Conservation (phyloP, 2,329 filamentous ascomycete species). For the Helicocarpus griseus region DNA sequence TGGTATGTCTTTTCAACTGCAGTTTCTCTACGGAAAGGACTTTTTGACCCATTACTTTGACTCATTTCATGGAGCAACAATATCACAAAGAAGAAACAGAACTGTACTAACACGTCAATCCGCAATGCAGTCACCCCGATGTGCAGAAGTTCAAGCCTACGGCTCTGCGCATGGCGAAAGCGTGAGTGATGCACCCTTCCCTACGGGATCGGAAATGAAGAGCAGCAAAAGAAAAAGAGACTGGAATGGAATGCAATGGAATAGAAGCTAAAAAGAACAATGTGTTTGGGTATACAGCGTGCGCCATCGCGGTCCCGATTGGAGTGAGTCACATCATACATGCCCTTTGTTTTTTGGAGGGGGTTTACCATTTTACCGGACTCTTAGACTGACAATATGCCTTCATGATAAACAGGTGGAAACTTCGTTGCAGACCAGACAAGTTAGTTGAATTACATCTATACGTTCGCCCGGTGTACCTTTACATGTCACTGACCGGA, state of each 20-base stretch:
- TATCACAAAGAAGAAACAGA: not conserved
- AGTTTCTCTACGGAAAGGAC: not conserved
- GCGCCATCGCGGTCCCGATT: conserved; percentile 94
- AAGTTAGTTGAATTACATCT: no score
- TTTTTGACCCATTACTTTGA: no score
- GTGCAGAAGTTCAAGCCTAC: conserved; percentile 94
- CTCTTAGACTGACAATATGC: not conserved
- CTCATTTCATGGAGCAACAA: no score
- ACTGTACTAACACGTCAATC: not conserved
- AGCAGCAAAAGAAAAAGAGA: not conserved
- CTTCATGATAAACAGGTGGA: conserved; percentile 51
- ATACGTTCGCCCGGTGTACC: no score
- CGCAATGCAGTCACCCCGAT: conserved; percentile 61
- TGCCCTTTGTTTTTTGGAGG: not conserved
- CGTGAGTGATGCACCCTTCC: conserved; percentile 49
- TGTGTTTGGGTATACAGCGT: conserved; percentile 49
- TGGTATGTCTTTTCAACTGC: conserved; percentile 47
- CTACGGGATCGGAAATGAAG: not conserved
- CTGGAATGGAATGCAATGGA: not conserved
- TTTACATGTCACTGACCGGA: conserved; percentile 19
- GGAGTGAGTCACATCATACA: conserved; percentile 59
- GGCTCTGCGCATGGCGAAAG: conserved; percentile 85
- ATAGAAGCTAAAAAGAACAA: not conserved
- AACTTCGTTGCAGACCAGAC: conserved; percentile 85
- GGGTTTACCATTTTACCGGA: not conserved